A percentile compares a stretch with the other conserved stretches of the same genome.
Conservation (phyloP, 345 rosid genomes). For the Lumnitzera racemosa region DNA sequence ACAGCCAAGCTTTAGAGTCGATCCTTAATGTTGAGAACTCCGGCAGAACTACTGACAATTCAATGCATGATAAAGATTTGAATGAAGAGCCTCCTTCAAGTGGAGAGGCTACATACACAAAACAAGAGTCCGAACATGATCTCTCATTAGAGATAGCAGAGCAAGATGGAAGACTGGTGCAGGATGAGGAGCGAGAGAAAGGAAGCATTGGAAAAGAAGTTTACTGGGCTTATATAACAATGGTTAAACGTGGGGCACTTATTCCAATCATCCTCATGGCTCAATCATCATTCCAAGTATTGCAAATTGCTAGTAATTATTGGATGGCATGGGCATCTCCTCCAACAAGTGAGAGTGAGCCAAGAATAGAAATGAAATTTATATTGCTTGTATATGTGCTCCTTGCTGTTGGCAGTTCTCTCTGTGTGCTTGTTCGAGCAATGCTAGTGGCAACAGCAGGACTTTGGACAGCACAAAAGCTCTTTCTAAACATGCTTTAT, state of each 20-base stretch:
- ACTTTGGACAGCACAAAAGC: slow-evolving; percentile 64
- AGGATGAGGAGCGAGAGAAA: slow-evolving; percentile 87
- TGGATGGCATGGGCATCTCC: slow-evolving; percentile 98
- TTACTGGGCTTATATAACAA: slow-evolving; percentile 71
- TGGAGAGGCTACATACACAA: slow-evolving; percentile 25
- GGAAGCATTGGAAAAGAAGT: slow-evolving; percentile 87
- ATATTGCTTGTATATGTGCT: slow-evolving; percentile 57
- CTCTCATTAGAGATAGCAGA: slow-evolving; percentile 48
- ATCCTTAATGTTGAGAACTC: slow-evolving; percentile 53
- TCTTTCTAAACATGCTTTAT: slow-evolving; percentile 68
- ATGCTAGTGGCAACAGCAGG: slow-evolving; percentile 57
- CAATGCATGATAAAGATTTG: slow-evolving; percentile 25
- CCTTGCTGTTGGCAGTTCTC: slow-evolving; percentile 63
- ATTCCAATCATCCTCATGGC: slow-evolving; percentile 77
- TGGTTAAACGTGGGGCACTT: slow-evolving; percentile 60
- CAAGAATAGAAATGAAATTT: slow-evolving; percentile 42
- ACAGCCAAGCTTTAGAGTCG: slow-evolving; percentile 67
- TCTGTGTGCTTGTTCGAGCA: slow-evolving; percentile 70
- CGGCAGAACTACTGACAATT: slow-evolving; percentile 36
- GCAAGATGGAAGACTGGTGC: slow-evolving; percentile 71
- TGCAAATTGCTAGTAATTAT: slow-evolving; percentile 81
- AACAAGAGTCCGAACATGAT: slow-evolving; percentile 45
- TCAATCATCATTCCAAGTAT: slow-evolving; percentile 70
- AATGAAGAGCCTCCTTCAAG: slow-evolving; percentile 28
- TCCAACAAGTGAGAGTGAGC: slow-evolving; percentile 45